Conservation (phyloP, 73 alveolate species). For the Blepharisma japonicum region DNA sequence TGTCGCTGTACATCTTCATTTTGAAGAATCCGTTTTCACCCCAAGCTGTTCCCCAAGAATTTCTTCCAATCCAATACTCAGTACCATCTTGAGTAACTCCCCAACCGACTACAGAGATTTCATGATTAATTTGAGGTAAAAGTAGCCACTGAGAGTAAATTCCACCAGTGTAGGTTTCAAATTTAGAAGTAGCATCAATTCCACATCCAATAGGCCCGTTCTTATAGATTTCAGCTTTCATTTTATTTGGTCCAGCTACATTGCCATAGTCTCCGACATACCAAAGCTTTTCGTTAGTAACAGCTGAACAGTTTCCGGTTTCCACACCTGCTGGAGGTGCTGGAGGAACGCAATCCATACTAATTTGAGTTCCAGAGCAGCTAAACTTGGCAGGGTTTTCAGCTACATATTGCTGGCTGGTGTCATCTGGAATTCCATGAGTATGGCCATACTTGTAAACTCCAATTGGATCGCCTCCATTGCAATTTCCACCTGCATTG, state of each 20-base stretch:
- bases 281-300: conserved; percentile 48
- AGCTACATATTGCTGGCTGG: conserved; percentile 70
- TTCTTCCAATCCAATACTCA: conserved; percentile 84
- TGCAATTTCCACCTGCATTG: conserved; percentile 85
- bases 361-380: conserved; percentile 43
- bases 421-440: conserved; percentile 65
- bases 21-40: conserved; percentile 89
- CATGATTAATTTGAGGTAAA: conserved; percentile 57
- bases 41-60: conserved; percentile 95
- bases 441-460: conserved; percentile 60
- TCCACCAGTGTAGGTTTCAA: conserved; percentile 78
- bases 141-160: conserved; percentile 58
- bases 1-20: conserved; percentile 71
- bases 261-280: conserved; percentile 54
- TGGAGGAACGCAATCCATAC: conserved; percentile 23
- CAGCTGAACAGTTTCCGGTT: conserved; percentile 65
- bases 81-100: conserved; percentile 80
- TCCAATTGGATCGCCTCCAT: conserved; percentile 73
- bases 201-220: conserved; percentile 82
- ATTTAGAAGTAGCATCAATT: conserved; percentile 49
- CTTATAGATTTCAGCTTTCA: conserved; percentile 78
- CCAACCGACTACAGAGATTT: conserved; percentile 73
- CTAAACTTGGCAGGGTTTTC: conserved; percentile 37
- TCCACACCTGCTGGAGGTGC: conserved; percentile 31
- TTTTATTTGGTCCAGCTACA: conserved; percentile 60